These are phyloP conservation scores for Suzukiozyma palmioleophila DNA, from an alignment of 1,139 yeast species.

Conservation along the genomic window DNA sequence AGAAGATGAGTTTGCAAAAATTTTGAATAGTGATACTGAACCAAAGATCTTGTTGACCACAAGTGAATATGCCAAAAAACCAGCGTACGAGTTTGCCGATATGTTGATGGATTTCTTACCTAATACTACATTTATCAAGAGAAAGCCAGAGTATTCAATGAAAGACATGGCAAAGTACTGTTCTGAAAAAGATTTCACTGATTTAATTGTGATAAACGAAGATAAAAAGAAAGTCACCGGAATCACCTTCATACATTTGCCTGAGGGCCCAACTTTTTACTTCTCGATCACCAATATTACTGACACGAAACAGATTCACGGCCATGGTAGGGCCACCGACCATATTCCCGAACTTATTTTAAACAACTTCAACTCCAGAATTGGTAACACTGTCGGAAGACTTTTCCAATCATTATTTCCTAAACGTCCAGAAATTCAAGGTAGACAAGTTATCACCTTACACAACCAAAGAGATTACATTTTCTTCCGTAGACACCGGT, in stretches of 20 bases:
- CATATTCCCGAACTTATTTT: constrained; percentile 89
- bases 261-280: constrained; percentile 92
- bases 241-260: constrained; percentile 85
- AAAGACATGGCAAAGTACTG: constrained; percentile 84
- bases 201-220: constrained; percentile 83
- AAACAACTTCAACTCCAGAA: constrained; percentile 85
- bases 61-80: constrained; percentile 76
- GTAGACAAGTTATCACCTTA: constrained; percentile 90
- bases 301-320: constrained; percentile 69
- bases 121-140: constrained; percentile 76
- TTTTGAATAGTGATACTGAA: constrained; percentile 41
- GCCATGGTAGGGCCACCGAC: constrained; percentile 87
- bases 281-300: constrained; percentile 79
- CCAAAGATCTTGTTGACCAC: constrained; percentile 92
- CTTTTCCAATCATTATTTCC: constrained; percentile 91
- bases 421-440: constrained; percentile 86
- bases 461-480: constrained; percentile 96
- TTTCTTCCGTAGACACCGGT: constrained; percentile 92
- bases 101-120: constrained; percentile 81
- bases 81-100: constrained; percentile 89
- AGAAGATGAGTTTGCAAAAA: constrained; percentile 71
- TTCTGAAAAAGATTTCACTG: constrained; percentile 78
- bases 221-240: constrained; percentile 92
- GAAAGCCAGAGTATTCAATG: constrained; percentile 79
- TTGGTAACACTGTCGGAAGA: constrained; percentile 90